Base-by-base conservation (phyloP, 139 green algal species). In the Chlamydomonas sphaeroides region DNA sequence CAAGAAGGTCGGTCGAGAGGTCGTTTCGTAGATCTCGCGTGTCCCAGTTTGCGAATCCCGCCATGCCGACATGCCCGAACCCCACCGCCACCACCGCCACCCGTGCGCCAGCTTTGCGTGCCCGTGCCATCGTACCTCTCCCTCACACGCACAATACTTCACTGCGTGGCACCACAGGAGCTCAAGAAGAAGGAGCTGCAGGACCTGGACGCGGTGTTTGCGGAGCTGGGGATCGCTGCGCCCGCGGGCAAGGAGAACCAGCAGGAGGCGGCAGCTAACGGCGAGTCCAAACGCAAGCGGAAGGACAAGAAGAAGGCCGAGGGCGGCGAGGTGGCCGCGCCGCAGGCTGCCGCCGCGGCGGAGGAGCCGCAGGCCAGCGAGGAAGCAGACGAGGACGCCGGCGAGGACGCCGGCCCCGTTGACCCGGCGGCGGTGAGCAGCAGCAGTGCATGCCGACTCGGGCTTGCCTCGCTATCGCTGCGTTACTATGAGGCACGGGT, bases 161-260 rank as follows among this genome's bases (percentile, higher is more conserved):
- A n/a, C n/a, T n/a, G n/a, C n/a, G n/a, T n/a, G 45, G 11, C 28
- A 33, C 25, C 18, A 33, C 85, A 93, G 90, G 90, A 94, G 75
- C 57, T 92, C 59, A 94, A 94, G 78, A 92, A 94, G 84, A 94
- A 94, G 87, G 90, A 94, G 81, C 88, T 94, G 76, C 87, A 94
- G 45, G 90, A 93, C 73, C 70, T 94, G 30, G 89, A 94, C 48
- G 89, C 89, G 0, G 82, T 93, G 59, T 89, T 94, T 67, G 83
- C 84, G 7, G 85, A 94, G 84, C 78, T 94, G 36, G 90, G 90
- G 42, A 90, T 94, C 32, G 77, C 36, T 32, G 66, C 66, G 35
- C 36, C 14, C 32, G 33, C 28, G 17, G 87, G 56, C 21, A 83
- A 89, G 69, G 78, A 73, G 36, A 72, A 65, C 42, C 41, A 72